Percentiles rank a stretch among this genome's conserved stretches.
Conservation (phyloP, 2,329 filamentous ascomycete genomes). For the Neonectria sp. region DNA sequence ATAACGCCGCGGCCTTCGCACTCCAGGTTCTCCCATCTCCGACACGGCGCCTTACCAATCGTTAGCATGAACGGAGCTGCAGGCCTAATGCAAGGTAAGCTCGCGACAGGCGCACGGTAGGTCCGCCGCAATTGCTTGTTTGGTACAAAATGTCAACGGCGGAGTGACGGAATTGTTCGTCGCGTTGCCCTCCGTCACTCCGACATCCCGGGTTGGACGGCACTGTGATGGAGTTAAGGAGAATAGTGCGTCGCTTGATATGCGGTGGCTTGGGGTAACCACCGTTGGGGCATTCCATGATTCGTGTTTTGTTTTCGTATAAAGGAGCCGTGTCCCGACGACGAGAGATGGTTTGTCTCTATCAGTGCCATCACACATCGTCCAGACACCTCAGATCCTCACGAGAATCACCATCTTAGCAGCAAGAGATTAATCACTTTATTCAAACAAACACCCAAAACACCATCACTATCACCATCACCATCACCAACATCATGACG, state of each 20-base stretch:
- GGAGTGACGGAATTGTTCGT: conserved; percentile 7
- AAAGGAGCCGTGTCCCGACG: conserved; percentile 14
- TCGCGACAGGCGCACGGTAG: not conserved
- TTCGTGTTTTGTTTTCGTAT: not conserved
- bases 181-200: not conserved
- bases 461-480: not conserved
- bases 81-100: not conserved
- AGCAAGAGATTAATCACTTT: not conserved
- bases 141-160: not conserved
- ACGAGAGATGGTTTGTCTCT: not conserved
- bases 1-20: conserved; percentile 29
- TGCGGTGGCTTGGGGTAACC: not conserved
- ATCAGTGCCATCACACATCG: not conserved
- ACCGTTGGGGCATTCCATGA: not conserved
- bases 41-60: conserved; percentile 7
- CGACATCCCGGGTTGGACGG: not conserved
- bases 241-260: not conserved
- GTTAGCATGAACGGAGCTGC: not conserved
- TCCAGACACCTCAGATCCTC: not conserved
- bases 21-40: conserved; percentile 23
- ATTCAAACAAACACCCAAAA: not conserved
- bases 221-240: not conserved
- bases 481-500: conserved; percentile 41
- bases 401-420: not conserved
- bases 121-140: conserved; percentile 13